Base-by-base conservation (phyloP, 1,284 basidiomycete genomes). In the Ustilago xerochloae region DNA sequence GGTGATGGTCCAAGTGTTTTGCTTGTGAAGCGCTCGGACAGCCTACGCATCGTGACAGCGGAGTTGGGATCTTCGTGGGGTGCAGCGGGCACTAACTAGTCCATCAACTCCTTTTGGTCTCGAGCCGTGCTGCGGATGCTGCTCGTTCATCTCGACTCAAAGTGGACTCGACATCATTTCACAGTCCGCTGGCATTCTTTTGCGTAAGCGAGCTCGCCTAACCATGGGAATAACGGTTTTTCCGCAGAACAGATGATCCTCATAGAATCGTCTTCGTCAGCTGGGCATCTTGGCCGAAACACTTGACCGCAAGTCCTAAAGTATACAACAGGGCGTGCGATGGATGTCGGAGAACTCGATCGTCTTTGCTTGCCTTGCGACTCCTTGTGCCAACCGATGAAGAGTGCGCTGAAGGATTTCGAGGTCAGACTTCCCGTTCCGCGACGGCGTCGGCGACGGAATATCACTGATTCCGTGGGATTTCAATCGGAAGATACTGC, bases 31-130 rank as follows among this genome's bases (percentile, higher is more conserved):
- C 9, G n/a, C 10, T n/a, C n/a, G n/a, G 22, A 10, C n/a, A 6
- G 28, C 18, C 6, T 13, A 38, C 22, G 16, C 6, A 39, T 41
- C 15, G 56, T 59, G 56, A 50, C 45, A 51, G 38, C 48, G 56
- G 56, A 59, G 48, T 59, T 50, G 55, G n/a, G 28, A 39, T 48
- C 46, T 24, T 47, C 35, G 46, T 57, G 56, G 30, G 55, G 48
- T 36, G 43, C 35, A n/a, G 32, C 22, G 26, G 12, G 15, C 22
- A 20, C 56, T 47, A 50, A 36, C 32, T 36, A 26, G 32, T 38
- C 9, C 32, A 6, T 15, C 20, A 29, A 9, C 35, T 26, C 20
- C 48, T 16, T 5, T 32, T 36, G 2, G 10, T 43, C 16, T 20
- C n/a, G n/a, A n/a, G n/a, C n/a, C n/a, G n/a, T n/a, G n/a, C n/a